Percentiles rank a stretch among this genome's conserved stretches.
phyloP scores from a whole-genome alignment of 192 early-diverging fungal species.

The Entomortierella parvispora region DNA sequence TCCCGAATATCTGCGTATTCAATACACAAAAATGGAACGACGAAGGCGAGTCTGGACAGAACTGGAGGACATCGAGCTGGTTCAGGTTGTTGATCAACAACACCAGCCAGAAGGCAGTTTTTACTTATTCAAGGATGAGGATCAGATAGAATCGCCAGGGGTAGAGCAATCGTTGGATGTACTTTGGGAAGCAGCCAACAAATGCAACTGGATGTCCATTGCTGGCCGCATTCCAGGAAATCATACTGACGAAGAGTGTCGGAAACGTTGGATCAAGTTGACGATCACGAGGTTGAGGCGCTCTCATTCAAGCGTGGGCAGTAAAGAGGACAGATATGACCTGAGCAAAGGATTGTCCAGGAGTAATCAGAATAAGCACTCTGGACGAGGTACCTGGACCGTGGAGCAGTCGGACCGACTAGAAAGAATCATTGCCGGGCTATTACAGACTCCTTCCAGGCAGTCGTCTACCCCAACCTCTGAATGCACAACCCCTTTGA shows the following conservation, averaged over 20 bases:
- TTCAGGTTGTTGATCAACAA: neutral
- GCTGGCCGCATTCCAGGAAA: constrained; percentile 14
- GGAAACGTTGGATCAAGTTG: constrained; percentile 18
- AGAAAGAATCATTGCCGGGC: too few species aligned
- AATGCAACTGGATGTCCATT: constrained; percentile 9
- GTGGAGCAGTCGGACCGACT: too few species aligned
- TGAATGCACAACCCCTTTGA: neutral
- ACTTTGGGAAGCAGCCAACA: neutral
- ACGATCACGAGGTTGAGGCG: neutral
- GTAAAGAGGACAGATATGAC: neutral
- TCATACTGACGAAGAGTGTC: constrained; percentile 20
- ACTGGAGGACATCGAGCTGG: neutral
- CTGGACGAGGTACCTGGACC: too few species aligned
- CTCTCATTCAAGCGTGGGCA: neutral
- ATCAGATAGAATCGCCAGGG: too few species aligned
- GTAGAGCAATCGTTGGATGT: too few species aligned
- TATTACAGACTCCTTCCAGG: too few species aligned
- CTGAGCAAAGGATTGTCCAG: too few species aligned
- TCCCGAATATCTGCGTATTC: constrained; percentile 4
- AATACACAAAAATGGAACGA: constrained; percentile 11
- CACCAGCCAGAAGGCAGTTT: neutral
- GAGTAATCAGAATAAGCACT: too few species aligned
- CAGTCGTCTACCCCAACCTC: neutral
- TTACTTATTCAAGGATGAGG: too few species aligned
- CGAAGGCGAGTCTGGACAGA: constrained; percentile 15